Conservation (phyloP, 148 eudicot species). For the Heliamphora exappendiculata region DNA sequence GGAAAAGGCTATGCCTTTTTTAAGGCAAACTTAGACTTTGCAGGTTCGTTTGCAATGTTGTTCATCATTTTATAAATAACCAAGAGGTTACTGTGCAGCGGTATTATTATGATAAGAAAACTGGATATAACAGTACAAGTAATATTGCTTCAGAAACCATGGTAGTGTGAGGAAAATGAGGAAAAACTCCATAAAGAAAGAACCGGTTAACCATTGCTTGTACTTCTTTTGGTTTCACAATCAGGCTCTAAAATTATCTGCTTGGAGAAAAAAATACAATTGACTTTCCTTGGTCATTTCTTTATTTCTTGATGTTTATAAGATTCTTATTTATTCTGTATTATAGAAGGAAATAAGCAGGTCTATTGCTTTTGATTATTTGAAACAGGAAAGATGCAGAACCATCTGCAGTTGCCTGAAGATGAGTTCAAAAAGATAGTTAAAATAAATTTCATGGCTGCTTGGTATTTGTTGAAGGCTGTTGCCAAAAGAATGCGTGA, state of each 20-base stretch:
- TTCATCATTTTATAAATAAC: neutral
- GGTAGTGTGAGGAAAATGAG: neutral
- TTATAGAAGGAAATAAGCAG: neutral
- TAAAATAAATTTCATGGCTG: constrained; percentile 64
- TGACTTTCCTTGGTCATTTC: neutral
- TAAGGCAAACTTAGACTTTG: neutral
- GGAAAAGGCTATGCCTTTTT: neutral
- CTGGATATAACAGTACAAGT: neutral
- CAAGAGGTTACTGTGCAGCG: neutral
- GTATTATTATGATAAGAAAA: neutral
- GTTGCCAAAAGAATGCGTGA: constrained; percentile 75
- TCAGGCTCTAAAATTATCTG: neutral
- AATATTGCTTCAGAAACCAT: neutral
- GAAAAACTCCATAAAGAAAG: neutral
- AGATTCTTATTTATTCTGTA: neutral
- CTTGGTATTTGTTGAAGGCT: constrained; percentile 74
- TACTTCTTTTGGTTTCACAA: neutral
- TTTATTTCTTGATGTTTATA: neutral
- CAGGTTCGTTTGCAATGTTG: neutral
- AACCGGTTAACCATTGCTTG: too few species aligned
- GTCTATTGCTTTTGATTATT: neutral
- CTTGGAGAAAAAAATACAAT: neutral
- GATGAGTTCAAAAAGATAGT: constrained; percentile 70
- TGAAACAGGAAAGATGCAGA: constrained; percentile 74
- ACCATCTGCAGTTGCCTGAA: constrained; percentile 50